Base-by-base conservation (phyloP, 371 early-diverging fungal genomes). In the Saksenaea oblongispora region DNA sequence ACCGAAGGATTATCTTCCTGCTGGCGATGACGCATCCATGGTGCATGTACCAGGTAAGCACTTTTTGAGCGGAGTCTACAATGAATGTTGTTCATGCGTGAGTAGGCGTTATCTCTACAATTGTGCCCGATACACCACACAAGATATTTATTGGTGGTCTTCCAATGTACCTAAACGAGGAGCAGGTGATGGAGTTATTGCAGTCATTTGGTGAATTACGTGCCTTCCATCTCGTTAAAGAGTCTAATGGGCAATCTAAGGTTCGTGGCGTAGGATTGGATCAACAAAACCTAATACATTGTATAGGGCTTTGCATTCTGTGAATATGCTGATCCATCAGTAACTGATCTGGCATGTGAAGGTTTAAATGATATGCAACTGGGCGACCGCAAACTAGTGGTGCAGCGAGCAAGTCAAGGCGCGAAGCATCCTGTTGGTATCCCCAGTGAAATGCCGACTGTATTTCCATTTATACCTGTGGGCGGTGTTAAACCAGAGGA, bases 61-160 rank as follows among this genome's bases (percentile, higher is more conserved):
- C 7, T 7, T 31, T 31, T 31, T 7, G 31, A 31, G 31, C 17
- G 36, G 31, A 5, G 22, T 4, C 31, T 31, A 31, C 31, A 2
- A 31, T 7, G 31, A 31, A 31, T 2, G 31, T 31, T 31, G 18
- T 59, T 26, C 26, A n/a, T 24, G 34, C 61, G 7, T 5, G 15
- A 7, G 28, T 28, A 31, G 92, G 92, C 14, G 84, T 90, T 9
- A 84, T 96, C 14, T 88, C 91, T 17, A 91, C 87, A 8, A 91
- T 88, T 61, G 95, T 95, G 0, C 90, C 92, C 3, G 97, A 97
- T 67, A 89, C 90, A 63, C 94, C 95, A 24, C 82, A 95, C 87
- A 97, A 96, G 76, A 88, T 98, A 27, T 97, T 95, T 69, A 87
- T 98, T 62, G 97, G 97, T 56, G 96, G 96, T 15, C 76, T 98